Base-by-base conservation (phyloP, 306 rosid species). In the Morella rubra region DNA sequence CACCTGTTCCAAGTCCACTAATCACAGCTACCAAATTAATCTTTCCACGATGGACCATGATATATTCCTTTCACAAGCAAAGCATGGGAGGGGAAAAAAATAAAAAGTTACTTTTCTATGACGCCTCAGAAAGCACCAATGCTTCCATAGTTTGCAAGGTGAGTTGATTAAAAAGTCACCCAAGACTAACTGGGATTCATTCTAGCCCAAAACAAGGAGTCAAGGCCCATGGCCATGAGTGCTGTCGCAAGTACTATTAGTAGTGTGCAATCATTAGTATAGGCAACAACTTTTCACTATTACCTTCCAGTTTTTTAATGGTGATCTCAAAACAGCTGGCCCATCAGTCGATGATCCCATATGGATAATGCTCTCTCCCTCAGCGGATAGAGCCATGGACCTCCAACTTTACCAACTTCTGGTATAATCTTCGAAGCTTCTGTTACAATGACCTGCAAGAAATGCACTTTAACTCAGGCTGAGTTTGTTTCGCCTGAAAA, bases 281-380 rank as follows among this genome's bases (percentile, higher is more conserved):
- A 4, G 14, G 50, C 4, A 65, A 19, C 24, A 41, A 73, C 41
- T 49, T n/a, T 52, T 53, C 64, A 53, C 15, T 54, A 71, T 74
- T 84, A 91, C 98, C 97, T 87, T 90, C 78, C 71, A 70, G 80
- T 86, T 87, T 91, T 83, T 94, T 11, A 96, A 87, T 32, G 96
- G 92, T 72, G 98, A 90, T 86, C 86, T 90, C 60, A 84, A 69
- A 80, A 75, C 82, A 80, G 82, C 70, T 37, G 93, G 81, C 79
- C 88, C 85, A 74, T 93, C 94, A 15, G 74, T 47, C 74, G 77
- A 71, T 13, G 89, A 76, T 80, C 81, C 78, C 58, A 67, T 79
- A 41, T 27, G 81, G 81, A 78, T 47, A n/a, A 67, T 13, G 70
- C 37, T 81, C 69, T 90, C 96, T 53, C 82, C 86, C 60, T 87